Evolutionary conservation across 192 early-diverging fungal genomes (phyloP).

Genomic region (Rhizoclosmatium sp.): DNA sequence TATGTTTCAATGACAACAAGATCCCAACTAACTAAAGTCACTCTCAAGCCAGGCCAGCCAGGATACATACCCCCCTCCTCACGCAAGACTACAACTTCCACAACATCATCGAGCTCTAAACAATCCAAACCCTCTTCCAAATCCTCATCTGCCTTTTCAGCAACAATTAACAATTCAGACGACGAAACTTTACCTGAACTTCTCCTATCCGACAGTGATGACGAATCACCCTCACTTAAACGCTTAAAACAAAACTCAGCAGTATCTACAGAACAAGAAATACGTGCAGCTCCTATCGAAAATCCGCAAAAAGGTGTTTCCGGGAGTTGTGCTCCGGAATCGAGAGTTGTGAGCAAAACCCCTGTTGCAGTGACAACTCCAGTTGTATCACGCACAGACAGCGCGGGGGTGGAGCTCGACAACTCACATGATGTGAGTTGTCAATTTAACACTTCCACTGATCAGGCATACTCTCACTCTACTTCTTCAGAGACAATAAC

Average conservation of each 20-base stretch:
- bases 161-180: not conserved
- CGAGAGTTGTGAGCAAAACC: not conserved
- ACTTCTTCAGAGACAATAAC: not conserved
- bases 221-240: too few species aligned
- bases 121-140: not conserved
- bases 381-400: not conserved
- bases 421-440: conserved; percentile 1
- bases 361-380: not conserved
- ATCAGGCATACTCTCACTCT: not conserved
- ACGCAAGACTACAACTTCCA: not conserved
- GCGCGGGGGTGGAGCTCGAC: not conserved
- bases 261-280: not conserved
- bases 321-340: not conserved
- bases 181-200: too few species aligned
- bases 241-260: too few species aligned
- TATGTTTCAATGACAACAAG: not conserved
- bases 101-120: not conserved
- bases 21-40: not conserved
- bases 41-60: not conserved
- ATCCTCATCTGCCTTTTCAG: not conserved
- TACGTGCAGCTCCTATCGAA: not conserved
- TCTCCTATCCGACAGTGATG: too few species aligned
- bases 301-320: not conserved
- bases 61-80: not conserved
- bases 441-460: not conserved